Base-by-base conservation (phyloP, 345 rosid genomes). In the Acer campestre region DNA sequence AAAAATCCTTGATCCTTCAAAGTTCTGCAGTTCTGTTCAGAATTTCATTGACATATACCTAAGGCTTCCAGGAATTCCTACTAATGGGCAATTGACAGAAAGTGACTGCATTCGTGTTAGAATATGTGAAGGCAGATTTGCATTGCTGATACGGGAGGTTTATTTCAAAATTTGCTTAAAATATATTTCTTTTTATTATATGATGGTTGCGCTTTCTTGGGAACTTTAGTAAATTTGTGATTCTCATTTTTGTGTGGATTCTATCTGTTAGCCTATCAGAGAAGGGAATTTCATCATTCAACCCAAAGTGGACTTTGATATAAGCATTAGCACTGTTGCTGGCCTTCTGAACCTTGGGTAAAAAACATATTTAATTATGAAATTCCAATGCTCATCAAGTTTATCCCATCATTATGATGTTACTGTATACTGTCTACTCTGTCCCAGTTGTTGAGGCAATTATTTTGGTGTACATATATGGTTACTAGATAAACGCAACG, bases 281-380 rank as follows among this genome's bases (percentile, higher is more conserved):
- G 99, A 97, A 90, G 99, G 99, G 77, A 90, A 94, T 84, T 94
- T 94, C 89, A 94, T 97, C 84, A 93, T 97, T 85, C 99, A 97
- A 84, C 99, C 98, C 27, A 97, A 97, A 89, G 99, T 97, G 78
- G 99, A 94, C 84, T 97, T 97, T 67, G 99, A 94, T 86, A 97
- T 97, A 73, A 93, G 99, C 86, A 88, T 91, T 77, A 93, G 93
- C 84, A 97, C 99, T 25, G 99, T 97, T 79, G 93, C 94, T 31
- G 99, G 99, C 72, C 99, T 97, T 82, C 95, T 94, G 71, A 94
- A 93, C 81, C 99, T 97, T 75, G 99, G 99, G 99, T 97, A 87
- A 87, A 95, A 78, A 62, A 62, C 62, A 40, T 66, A 27, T 35
- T 74, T 80, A 31, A 62, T 59, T 48, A 63, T 74, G 25, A 66